Base-by-base conservation (phyloP, 345 rosid species). In the Bretschneidera sinensis region DNA sequence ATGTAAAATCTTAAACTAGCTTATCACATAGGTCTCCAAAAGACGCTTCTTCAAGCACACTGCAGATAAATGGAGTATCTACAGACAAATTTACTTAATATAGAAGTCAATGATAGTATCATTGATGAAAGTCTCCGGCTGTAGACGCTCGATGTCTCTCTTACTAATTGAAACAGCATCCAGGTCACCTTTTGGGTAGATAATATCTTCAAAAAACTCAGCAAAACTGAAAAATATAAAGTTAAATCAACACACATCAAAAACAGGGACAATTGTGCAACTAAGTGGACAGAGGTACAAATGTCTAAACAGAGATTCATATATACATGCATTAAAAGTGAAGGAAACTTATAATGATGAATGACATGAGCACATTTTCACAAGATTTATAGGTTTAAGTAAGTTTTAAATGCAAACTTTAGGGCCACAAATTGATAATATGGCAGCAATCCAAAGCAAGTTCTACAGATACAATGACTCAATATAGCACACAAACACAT, bases 31-130 rank as follows among this genome's bases (percentile, higher is more conserved):
- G 45, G 45, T 39, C 11, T 7, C 11, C 54, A 51, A 21, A 49
- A 39, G 6, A 51, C 14, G 24, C 3, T 51, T 51, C 52, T n/a
- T 49, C 23, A 51, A 35, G 23, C 62, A 24, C 8, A 28, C 45
- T 1, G 10, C 15, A 39, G 45, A 39, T 2, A 39, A 14, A 31
- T 9, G 9, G 35, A 31, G 9, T 31, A 31, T 31, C 31, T 25
- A 49, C 31, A 49, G 43, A 23, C 49, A 20, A 25, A 66, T 83
- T 77, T 70, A 87, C 98, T 79, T 79, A 67, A 89, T 89, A 71
- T 89, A 92, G 57, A 92, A 89, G 85, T 92, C 98, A 75, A 92
- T 79, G 57, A 92, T 92, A 47, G 95, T 92, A 69, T 92, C 98
- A 57, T 92, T 89, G 76, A 92, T 63, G 69, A 92, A 92, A 55